Evolutionary conservation across 23 red algal species (phyloP).

Genomic region (Chondrus crispus): DNA sequence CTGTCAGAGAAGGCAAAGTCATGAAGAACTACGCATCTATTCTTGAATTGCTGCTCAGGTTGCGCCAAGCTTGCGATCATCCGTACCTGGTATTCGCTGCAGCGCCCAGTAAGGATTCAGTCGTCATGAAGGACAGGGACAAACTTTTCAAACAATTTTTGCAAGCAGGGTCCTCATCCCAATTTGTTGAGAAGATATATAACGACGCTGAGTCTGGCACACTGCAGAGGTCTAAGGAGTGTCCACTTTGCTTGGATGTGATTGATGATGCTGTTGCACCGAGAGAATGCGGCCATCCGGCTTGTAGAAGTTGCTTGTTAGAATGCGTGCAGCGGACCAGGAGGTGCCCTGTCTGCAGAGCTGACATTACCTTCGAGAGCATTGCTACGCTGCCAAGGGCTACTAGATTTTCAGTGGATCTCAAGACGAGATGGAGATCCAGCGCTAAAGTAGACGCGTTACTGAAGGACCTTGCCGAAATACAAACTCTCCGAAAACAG

Average conservation of each 20-base stretch:
- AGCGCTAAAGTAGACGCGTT: slow-evolving; percentile 64
- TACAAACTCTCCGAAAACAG: slow-evolving; percentile 3
- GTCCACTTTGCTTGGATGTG: slow-evolving; percentile 70
- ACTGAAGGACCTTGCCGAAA: slow-evolving; percentile 6
- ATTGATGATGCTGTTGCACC: slow-evolving; percentile 71
- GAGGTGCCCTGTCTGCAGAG: slow-evolving; percentile 56
- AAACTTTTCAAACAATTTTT: slow-evolving; percentile 52
- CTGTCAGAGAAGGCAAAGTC: slow-evolving; percentile 36
- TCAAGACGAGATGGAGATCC: slow-evolving; percentile 43
- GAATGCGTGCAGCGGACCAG: slow-evolving; percentile 23
- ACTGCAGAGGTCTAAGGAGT: not conserved
- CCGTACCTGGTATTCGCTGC: slow-evolving; percentile 61
- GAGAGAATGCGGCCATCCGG: slow-evolving; percentile 55
- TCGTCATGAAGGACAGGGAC: slow-evolving; percentile 59
- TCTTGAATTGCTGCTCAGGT: slow-evolving; percentile 63
- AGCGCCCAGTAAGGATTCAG: slow-evolving; percentile 40
- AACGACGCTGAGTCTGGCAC: slow-evolving; percentile 33
- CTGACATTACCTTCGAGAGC: not conserved
- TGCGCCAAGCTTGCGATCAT: slow-evolving; percentile 72
- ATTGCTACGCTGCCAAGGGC: slow-evolving; percentile 33
- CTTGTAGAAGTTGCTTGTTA: slow-evolving; percentile 37
- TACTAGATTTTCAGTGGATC: slow-evolving; percentile 45
- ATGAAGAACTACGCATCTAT: slow-evolving; percentile 65
- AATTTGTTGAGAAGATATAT: slow-evolving; percentile 51
- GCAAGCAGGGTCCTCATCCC: slow-evolving; percentile 37